A percentile compares a stretch with the other conserved stretches of the same genome.
Evolutionary conservation across 495 filamentous ascomycete species (phyloP).

Genomic region (Tuber borchii): DNA sequence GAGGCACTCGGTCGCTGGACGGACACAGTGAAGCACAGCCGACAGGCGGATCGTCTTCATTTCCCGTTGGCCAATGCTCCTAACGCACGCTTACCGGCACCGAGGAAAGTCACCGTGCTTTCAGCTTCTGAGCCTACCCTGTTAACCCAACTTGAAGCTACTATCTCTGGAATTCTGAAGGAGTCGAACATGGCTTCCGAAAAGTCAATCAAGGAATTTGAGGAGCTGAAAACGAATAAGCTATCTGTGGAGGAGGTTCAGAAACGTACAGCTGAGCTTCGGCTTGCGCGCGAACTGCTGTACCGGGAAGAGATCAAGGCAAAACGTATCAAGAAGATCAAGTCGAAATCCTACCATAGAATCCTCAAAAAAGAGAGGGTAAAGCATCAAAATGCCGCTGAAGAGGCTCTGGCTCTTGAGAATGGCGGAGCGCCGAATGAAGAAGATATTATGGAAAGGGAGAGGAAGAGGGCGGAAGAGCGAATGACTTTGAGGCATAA

Average conservation of each 20-base stretch:
- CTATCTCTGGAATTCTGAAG: constrained; percentile 78
- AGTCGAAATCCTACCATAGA: constrained; percentile 85
- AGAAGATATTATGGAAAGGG: constrained; percentile 69
- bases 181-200: constrained; percentile 57
- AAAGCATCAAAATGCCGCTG: constrained; percentile 62
- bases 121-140: constrained; percentile 51
- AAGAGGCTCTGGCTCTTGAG: constrained; percentile 57
- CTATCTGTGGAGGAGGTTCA: constrained; percentile 65
- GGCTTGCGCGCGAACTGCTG: constrained; percentile 72
- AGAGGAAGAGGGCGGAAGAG: constrained; percentile 74
- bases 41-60: constrained; percentile 81
- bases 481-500: constrained; percentile 82
- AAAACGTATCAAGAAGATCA: constrained; percentile 96
- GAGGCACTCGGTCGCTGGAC: constrained; percentile 84
- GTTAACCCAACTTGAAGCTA: constrained; percentile 70
- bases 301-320: constrained; percentile 85
- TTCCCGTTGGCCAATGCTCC: constrained; percentile 78
- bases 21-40: constrained; percentile 89
- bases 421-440: constrained; percentile 62
- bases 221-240: constrained; percentile 61
- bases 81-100: constrained; percentile 48
- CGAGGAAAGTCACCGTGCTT: constrained; percentile 46
- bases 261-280: constrained; percentile 65
- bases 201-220: constrained; percentile 59
- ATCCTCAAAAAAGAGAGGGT: constrained; percentile 83